Evolutionary conservation across 306 rosid species (phyloP).

Genomic region (Sicyos edulis): DNA sequence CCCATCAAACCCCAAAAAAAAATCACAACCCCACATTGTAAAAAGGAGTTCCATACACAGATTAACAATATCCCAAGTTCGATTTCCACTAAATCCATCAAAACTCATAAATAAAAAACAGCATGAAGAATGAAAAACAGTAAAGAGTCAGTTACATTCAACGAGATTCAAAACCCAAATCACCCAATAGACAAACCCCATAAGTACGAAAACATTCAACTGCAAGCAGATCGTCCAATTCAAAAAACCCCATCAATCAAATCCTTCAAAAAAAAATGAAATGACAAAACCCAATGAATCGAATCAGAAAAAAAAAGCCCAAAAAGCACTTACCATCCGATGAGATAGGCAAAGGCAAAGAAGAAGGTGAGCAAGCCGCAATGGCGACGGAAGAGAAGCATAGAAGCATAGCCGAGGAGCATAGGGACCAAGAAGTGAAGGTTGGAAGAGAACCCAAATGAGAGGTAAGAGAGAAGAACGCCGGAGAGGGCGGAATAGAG

Average conservation of each 20-base stretch:
- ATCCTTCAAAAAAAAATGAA: background rate
- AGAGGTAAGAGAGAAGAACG: conserved; percentile 60
- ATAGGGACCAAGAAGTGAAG: conserved; percentile 75
- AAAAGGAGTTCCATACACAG: background rate
- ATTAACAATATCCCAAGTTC: conserved; percentile 1
- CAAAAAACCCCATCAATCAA: background rate
- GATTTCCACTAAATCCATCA: conserved; percentile 1
- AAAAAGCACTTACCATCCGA: conserved; percentile 73
- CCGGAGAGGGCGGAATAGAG: conserved; percentile 67
- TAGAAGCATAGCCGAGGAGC: conserved; percentile 73
- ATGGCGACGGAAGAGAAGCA: conserved; percentile 53
- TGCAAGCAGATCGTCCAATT: background rate
- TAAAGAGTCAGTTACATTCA: background rate
- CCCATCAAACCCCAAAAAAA: background rate
- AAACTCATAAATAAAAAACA: background rate
- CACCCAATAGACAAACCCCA: background rate
- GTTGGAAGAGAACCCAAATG: conserved; percentile 85
- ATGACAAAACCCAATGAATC: background rate
- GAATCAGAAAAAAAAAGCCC: background rate
- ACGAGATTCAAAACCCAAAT: background rate
- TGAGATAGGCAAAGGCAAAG: conserved; percentile 75
- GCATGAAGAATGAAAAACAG: background rate
- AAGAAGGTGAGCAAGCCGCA: conserved; percentile 78
- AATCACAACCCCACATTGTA: background rate
- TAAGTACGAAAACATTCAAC: background rate